phyloP scores from a whole-genome alignment of 768 basidiomycete species.

The Fistulinella prunicolor region DNA sequence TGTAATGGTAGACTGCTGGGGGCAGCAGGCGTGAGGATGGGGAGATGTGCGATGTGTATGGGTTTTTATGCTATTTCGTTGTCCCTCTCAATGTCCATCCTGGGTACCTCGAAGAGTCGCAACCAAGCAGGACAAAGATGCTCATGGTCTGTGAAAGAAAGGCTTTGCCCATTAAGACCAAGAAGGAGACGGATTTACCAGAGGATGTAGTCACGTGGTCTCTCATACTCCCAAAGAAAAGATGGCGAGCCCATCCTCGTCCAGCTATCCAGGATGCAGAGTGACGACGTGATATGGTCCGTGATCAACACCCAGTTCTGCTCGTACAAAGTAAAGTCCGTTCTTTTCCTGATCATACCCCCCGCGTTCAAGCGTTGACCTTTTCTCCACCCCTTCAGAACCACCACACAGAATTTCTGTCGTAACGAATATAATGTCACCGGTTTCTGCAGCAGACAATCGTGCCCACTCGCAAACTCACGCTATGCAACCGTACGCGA shows the following conservation, averaged over 20 bases:
- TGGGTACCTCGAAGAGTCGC: background rate
- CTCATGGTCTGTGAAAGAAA: too few relatives aligned
- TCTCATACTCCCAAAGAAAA: too few relatives aligned
- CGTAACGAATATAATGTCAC: slow-evolving; percentile 98
- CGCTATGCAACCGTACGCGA: slow-evolving; percentile 98
- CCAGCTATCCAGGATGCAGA: slow-evolving; percentile 78
- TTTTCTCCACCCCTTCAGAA: slow-evolving; percentile 45
- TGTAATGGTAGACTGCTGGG: background rate
- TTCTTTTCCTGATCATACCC: slow-evolving; percentile 8
- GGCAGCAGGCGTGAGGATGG: background rate
- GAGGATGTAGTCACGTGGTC: too few relatives aligned
- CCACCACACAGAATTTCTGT: slow-evolving; percentile 96
- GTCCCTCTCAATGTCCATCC: background rate
- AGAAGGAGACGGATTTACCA: too few relatives aligned
- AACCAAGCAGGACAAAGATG: background rate
- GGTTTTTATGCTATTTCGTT: background rate
- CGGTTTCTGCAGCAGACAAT: slow-evolving; percentile 90
- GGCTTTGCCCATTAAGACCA: too few relatives aligned
- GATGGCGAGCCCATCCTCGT: too few relatives aligned
- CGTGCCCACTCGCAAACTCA: slow-evolving; percentile 97
- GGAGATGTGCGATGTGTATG: background rate
- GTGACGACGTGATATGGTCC: slow-evolving; percentile 99
- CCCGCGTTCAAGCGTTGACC: slow-evolving; percentile 13
- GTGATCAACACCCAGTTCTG: slow-evolving; percentile 95
- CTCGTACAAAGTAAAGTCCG: slow-evolving; percentile 99